These are phyloP conservation scores for Isoetes taiwanensis DNA, from an alignment of 75 land plant species.

Conservation along the genomic window DNA sequence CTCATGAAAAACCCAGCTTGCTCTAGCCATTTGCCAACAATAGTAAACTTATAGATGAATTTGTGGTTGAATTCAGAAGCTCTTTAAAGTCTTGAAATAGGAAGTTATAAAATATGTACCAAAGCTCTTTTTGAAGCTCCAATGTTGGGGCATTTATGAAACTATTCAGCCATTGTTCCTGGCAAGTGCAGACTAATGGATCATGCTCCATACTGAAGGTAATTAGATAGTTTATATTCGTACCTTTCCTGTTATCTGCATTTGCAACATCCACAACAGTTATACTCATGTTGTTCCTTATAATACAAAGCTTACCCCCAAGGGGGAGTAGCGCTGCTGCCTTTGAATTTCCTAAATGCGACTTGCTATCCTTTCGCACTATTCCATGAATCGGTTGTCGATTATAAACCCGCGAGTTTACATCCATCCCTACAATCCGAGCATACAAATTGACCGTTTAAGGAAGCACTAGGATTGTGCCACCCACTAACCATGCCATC, in stretches of 20 bases:
- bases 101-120: constrained; percentile 8
- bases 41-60: constrained; percentile 27
- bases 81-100: too few species aligned
- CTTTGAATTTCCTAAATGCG: constrained; percentile 50
- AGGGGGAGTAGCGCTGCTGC: constrained; percentile 41
- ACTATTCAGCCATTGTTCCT: constrained; percentile 27
- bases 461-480: constrained; percentile 40
- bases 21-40: constrained; percentile 24
- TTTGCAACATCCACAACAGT: background rate
- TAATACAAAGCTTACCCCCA: background rate
- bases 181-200: too few species aligned
- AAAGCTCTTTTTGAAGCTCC: constrained; percentile 29
- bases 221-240: too few species aligned
- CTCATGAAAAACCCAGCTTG: constrained; percentile 23
- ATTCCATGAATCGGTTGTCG: constrained; percentile 83
- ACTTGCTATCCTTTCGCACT: constrained; percentile 64
- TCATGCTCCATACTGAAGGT: too few species aligned
- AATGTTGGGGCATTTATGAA: constrained; percentile 31
- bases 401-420: constrained; percentile 50
- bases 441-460: constrained; percentile 52
- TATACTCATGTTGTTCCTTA: constrained; percentile 3
- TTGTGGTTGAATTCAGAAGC: too few species aligned
- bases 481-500: constrained; percentile 56
- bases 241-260: constrained; percentile 8
- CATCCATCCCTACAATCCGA: constrained; percentile 62